Evolutionary conservation across 2,329 filamentous ascomycete species (phyloP).

Genomic region (Zasmidium cellare): DNA sequence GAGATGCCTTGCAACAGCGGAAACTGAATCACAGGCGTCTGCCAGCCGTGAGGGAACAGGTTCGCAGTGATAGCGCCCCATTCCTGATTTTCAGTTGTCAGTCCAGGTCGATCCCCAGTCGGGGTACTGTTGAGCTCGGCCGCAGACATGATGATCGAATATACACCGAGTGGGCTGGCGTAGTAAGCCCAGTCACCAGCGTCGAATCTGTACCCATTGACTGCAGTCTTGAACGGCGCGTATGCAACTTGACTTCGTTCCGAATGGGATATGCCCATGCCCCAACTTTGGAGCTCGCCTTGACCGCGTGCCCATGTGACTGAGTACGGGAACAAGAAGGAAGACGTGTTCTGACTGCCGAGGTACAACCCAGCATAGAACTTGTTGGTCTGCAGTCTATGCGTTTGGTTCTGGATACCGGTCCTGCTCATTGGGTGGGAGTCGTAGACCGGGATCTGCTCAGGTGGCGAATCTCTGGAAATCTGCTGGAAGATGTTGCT

Average conservation of each 20-base stretch:
- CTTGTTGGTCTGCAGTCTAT: slow-evolving; percentile 70
- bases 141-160: slow-evolving; percentile 79
- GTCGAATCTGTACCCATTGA: slow-evolving; percentile 32
- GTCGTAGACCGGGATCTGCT: slow-evolving; percentile 39
- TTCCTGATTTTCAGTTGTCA: slow-evolving; percentile 55
- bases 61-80: slow-evolving; percentile 67
- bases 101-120: slow-evolving; percentile 24
- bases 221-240: slow-evolving; percentile 31
- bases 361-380: slow-evolving; percentile 73
- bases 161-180: slow-evolving; percentile 77
- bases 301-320: slow-evolving; percentile 47
- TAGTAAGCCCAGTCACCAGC: slow-evolving; percentile 65
- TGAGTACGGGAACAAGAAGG: slow-evolving; percentile 68
- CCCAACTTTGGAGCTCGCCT: slow-evolving; percentile 67
- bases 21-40: slow-evolving; percentile 66
- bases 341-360: slow-evolving; percentile 65
- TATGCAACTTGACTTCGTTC: slow-evolving; percentile 62
- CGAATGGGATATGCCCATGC: slow-evolving; percentile 74
- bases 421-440: slow-evolving; percentile 43
- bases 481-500: slow-evolving; percentile 44
- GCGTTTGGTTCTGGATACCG: slow-evolving; percentile 40
- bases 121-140: slow-evolving; percentile 67
- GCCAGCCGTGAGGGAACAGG: slow-evolving; percentile 52
- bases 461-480: slow-evolving; percentile 40
- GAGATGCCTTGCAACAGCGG: slow-evolving; percentile 88